Evolutionary conservation across 1,284 basidiomycete genomes (phyloP).

Genomic region (Grifola frondosa): DNA sequence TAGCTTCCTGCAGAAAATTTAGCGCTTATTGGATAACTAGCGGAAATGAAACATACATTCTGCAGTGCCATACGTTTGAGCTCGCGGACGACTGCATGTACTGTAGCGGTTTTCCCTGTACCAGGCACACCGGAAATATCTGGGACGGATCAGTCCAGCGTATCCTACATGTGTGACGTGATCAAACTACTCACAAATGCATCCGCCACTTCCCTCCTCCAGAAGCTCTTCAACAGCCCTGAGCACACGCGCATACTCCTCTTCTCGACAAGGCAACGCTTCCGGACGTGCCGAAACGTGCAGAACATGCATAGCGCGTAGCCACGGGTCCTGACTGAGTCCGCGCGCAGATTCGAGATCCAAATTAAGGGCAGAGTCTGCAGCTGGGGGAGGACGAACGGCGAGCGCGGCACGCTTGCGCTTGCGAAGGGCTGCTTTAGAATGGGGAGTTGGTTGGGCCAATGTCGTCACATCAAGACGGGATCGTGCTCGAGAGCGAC

Average conservation of each 20-base stretch:
- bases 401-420: conserved; percentile 36
- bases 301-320: conserved; percentile 83
- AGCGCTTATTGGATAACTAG: not conserved
- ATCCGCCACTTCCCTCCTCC: conserved; percentile 92
- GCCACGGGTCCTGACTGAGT: conserved; percentile 74
- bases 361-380: conserved; percentile 31
- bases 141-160: conserved; percentile 28
- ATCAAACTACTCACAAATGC: conserved; percentile 72
- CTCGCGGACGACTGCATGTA: conserved; percentile 88
- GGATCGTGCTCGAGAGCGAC: conserved; percentile 28
- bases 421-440: conserved; percentile 55
- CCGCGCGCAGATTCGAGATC: conserved; percentile 28
- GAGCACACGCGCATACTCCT: conserved; percentile 82
- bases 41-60: conserved; percentile 48
- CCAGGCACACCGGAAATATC: conserved; percentile 98
- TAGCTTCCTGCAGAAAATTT: conserved; percentile 66
- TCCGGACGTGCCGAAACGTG: conserved; percentile 95
- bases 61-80: conserved; percentile 84
- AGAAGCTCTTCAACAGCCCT: conserved; percentile 82
- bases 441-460: conserved; percentile 66
- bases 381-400: conserved; percentile 38
- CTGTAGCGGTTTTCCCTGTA: conserved; percentile 98
- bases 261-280: conserved; percentile 85
- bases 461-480: conserved; percentile 27
- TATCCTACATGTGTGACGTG: not conserved